Evolutionary conservation across 2,329 filamentous ascomycete genomes (phyloP).

Genomic region (Cyanodermella asteris): DNA sequence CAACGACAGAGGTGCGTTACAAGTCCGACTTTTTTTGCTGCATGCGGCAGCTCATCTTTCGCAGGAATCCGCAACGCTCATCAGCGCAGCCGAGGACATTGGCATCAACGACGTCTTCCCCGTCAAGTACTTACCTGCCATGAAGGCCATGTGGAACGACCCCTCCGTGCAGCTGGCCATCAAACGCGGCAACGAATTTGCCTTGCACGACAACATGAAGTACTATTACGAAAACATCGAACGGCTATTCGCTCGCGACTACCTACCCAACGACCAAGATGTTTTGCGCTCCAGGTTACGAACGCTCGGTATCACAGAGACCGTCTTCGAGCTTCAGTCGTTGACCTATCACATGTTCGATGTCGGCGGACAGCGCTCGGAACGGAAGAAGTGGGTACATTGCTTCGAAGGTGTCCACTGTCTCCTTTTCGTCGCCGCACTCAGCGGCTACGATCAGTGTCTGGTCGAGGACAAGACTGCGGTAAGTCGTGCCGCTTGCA

Average conservation of each 20-base stretch:
- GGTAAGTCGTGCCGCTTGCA: conserved; percentile 31
- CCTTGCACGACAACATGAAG: conserved; percentile 80
- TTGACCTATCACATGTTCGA: conserved; percentile 96
- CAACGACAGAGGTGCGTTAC: conserved; percentile 51
- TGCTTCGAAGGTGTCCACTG: conserved; percentile 90
- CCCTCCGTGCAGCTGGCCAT: conserved; percentile 70
- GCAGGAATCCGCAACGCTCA: conserved; percentile 55
- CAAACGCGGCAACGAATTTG: conserved; percentile 84
- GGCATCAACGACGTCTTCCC: conserved; percentile 63
- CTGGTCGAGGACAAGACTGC: conserved; percentile 91
- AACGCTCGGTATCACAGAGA: conserved; percentile 91
- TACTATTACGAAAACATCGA: conserved; percentile 75
- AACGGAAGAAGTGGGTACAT: conserved; percentile 95
- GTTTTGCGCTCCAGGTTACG: conserved; percentile 73
- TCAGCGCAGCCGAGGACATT: conserved; percentile 65
- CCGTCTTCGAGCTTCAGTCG: conserved; percentile 67
- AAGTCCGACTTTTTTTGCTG: not conserved
- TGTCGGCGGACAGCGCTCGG: conserved; percentile 75
- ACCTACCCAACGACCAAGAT: conserved; percentile 83
- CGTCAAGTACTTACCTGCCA: conserved; percentile 52
- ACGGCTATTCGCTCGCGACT: conserved; percentile 52
- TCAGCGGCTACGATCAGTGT: conserved; percentile 92
- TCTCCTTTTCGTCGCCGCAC: conserved; percentile 78
- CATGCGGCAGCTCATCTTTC: conserved; percentile 5
- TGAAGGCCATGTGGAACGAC: conserved; percentile 70